Conservation (phyloP, 2,329 filamentous ascomycete species). For the Parafenestella ontariensis region DNA sequence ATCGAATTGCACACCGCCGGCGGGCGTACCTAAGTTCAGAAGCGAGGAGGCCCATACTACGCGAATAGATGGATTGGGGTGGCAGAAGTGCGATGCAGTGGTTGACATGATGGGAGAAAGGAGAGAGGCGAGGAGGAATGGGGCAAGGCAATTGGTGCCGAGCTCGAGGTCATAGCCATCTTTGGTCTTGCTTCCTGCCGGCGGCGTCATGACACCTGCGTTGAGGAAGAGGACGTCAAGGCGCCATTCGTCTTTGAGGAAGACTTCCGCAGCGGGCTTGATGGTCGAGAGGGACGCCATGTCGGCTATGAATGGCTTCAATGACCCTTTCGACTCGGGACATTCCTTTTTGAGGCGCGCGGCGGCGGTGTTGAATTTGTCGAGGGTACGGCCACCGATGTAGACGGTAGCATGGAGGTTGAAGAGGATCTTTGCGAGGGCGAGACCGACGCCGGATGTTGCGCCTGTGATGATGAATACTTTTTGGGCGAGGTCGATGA, state of each 20-base stretch:
- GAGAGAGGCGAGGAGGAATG: conserved; percentile 15
- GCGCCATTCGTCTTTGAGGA: conserved; percentile 44
- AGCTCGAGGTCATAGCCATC: conserved; percentile 13
- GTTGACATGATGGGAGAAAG: conserved; percentile 14
- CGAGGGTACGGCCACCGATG: conserved; percentile 55
- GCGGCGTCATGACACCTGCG: conserved; percentile 19
- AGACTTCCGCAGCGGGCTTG: conserved; percentile 46
- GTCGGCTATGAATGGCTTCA: conserved; percentile 37
- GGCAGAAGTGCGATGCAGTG: conserved; percentile 15
- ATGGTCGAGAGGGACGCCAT: conserved; percentile 51
- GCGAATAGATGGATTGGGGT: conserved; percentile 17
- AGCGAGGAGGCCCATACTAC: conserved; percentile 19
- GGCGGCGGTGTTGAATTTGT: conserved; percentile 55
- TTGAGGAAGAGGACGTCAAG: conserved; percentile 51
- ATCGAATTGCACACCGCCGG: conserved; percentile 11
- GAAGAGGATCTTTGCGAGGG: conserved; percentile 62
- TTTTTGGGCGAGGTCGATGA: conserved; percentile 53
- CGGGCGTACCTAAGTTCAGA: conserved; percentile 8
- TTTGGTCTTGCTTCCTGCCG: conserved; percentile 22
- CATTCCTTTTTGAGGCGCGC: conserved; percentile 46
- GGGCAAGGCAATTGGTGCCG: conserved; percentile 11
- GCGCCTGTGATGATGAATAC: conserved; percentile 61
- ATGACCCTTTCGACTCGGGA: conserved; percentile 41
- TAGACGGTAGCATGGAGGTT: conserved; percentile 61
- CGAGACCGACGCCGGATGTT: conserved; percentile 53